phyloP scores from a whole-genome alignment of 306 rosid species.

The Oemleria cerasiformis region DNA sequence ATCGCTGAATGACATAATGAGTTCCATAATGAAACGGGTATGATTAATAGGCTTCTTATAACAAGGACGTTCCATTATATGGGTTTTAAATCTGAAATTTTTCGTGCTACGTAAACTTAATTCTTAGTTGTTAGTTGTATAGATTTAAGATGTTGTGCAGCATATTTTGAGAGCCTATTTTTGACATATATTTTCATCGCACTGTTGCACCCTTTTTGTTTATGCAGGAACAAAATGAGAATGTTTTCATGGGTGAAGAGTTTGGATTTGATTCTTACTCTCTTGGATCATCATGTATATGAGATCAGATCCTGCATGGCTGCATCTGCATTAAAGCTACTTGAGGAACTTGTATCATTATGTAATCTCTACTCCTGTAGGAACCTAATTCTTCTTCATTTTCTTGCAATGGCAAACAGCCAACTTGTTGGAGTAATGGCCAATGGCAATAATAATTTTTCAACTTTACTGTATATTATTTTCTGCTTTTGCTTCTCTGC shows the following conservation, averaged over 20 bases:
- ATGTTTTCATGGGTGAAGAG: slow-evolving; percentile 50
- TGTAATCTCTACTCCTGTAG: slow-evolving; percentile 30
- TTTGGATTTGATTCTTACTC: slow-evolving; percentile 49
- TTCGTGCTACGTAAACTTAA: too few relatives aligned
- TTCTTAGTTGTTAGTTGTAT: too few relatives aligned
- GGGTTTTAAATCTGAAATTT: background rate
- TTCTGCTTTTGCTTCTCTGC: background rate
- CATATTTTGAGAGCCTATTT: background rate
- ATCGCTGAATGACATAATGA: slow-evolving; percentile 54
- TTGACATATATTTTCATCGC: background rate
- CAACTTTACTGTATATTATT: background rate
- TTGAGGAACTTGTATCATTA: slow-evolving; percentile 24
- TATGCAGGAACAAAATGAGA: slow-evolving; percentile 65
- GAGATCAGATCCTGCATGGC: background rate
- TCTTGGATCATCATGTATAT: slow-evolving; percentile 52
- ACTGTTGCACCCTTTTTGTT: background rate
- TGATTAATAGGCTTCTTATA: slow-evolving; percentile 8
- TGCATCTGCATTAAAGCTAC: too few relatives aligned
- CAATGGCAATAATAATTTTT: background rate
- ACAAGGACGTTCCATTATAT: background rate
- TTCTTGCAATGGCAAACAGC: slow-evolving; percentile 26
- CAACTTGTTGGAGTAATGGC: slow-evolving; percentile 13
- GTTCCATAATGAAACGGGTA: slow-evolving; percentile 49
- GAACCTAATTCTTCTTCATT: background rate
- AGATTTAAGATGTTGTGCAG: too few relatives aligned